Conservation (phyloP, 345 rosid species). For the Lagerstroemia speciosa region DNA sequence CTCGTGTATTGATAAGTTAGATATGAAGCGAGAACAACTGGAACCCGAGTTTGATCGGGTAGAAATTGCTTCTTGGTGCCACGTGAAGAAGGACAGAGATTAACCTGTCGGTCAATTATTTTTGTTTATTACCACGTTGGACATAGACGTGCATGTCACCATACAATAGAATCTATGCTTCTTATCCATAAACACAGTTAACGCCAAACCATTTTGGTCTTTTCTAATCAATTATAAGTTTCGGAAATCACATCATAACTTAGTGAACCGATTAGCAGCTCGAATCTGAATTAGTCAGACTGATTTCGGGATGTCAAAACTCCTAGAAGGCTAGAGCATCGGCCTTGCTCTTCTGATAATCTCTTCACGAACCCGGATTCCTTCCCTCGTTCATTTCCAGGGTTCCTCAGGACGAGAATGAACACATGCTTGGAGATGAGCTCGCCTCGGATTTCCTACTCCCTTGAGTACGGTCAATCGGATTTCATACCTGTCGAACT, state of each 20-base stretch:
- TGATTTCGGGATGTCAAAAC: no score
- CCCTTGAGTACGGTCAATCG: constrained; percentile 38
- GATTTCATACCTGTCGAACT: constrained; percentile 18
- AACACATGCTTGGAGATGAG: constrained; percentile 35
- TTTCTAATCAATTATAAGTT: no score
- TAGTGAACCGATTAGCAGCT: no score
- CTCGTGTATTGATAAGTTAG: not conserved
- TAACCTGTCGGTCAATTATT: not conserved
- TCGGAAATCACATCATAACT: no score
- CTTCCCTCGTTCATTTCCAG: not conserved
- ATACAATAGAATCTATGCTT: not conserved
- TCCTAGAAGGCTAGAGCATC: no score
- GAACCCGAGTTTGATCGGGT: not conserved
- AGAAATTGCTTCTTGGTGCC: not conserved
- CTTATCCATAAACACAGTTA: not conserved
- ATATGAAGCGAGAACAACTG: no score
- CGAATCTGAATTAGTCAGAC: no score
- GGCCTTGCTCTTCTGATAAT: not conserved
- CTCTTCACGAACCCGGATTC: not conserved
- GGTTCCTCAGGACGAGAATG: not conserved
- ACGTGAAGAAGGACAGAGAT: not conserved
- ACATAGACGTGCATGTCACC: constrained; percentile 1
- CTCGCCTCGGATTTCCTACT: constrained; percentile 44
- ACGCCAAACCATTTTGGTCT: not conserved
- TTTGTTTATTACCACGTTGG: not conserved